phyloP scores from a whole-genome alignment of 2,329 filamentous ascomycete species.

The Venturia oleaginea region DNA sequence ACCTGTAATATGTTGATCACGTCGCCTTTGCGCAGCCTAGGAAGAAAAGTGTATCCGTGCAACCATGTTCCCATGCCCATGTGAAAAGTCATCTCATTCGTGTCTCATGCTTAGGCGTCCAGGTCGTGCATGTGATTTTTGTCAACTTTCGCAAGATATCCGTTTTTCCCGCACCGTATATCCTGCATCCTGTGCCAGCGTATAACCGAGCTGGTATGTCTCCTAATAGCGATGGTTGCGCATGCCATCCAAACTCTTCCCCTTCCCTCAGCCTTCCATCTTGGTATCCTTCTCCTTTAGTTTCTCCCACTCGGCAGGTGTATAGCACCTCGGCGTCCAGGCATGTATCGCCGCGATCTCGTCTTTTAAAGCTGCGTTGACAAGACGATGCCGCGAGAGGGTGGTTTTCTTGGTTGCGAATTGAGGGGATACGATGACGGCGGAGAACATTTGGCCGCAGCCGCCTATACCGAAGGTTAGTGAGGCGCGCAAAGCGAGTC shows the following conservation, averaged over 20 bases:
- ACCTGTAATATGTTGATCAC: neutral
- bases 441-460: conserved; percentile 62
- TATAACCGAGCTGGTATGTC: neutral
- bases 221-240: neutral
- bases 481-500: neutral
- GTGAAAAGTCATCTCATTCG: neutral
- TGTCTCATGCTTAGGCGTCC: neutral
- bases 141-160: neutral
- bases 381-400: conserved; percentile 75
- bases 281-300: conserved; percentile 34
- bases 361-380: conserved; percentile 72
- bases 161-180: neutral
- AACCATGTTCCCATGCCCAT: neutral
- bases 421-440: conserved; percentile 52
- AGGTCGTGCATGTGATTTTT: neutral
- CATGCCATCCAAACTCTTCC: neutral
- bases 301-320: conserved; percentile 78
- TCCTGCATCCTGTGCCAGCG: neutral
- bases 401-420: conserved; percentile 48
- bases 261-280: neutral
- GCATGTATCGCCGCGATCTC: conserved; percentile 90
- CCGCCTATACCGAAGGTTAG: conserved; percentile 43
- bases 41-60: neutral
- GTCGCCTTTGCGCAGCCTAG: neutral
- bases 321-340: conserved; percentile 91